phyloP scores from a whole-genome alignment of 1,139 yeast genomes.

The Blastobotrys raffinosifermentans region DNA sequence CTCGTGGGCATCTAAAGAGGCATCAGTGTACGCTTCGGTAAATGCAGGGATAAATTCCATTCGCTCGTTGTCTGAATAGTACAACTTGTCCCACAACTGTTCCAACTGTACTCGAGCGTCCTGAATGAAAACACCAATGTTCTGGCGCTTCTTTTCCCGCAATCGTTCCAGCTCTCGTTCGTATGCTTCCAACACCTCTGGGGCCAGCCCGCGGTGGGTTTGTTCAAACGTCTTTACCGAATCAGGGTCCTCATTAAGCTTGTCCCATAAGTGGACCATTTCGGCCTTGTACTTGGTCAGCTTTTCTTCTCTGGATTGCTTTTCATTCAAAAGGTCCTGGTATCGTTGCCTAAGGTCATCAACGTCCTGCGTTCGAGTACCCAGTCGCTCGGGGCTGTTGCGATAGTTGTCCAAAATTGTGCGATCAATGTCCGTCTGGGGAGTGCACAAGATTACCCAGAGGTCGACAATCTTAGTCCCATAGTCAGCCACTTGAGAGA shows the following conservation, averaged over 20 bases:
- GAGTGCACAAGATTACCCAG: constrained; percentile 34
- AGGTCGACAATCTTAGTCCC: constrained; percentile 27
- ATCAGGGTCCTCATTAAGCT: constrained; percentile 19
- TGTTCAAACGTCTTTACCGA: constrained; percentile 23
- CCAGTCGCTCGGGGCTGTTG: constrained; percentile 26
- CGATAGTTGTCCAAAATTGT: constrained; percentile 22
- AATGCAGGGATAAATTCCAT: constrained; percentile 35
- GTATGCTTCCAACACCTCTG: constrained; percentile 34
- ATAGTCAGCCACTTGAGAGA: constrained; percentile 19
- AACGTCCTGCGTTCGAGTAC: constrained; percentile 24
- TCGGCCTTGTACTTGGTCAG: constrained; percentile 13
- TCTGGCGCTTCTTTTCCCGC: constrained; percentile 52
- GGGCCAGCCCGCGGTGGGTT: constrained; percentile 30
- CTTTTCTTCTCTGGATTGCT: constrained; percentile 15
- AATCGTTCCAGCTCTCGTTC: constrained; percentile 54
- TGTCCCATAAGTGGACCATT: constrained; percentile 27
- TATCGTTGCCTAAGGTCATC: constrained; percentile 27
- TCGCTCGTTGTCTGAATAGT: constrained; percentile 46
- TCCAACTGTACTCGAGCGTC: constrained; percentile 56
- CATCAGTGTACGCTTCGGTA: constrained; percentile 46
- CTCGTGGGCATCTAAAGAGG: constrained; percentile 54
- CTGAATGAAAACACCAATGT: constrained; percentile 60
- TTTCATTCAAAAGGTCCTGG: constrained; percentile 28
- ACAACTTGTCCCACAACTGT: constrained; percentile 57
- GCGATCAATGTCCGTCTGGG: constrained; percentile 28